Evolutionary conservation across 129 eudicot genomes (phyloP), one percentile per base, ranked within the genome.

Genomic region (Tagetes erecta): DNA sequence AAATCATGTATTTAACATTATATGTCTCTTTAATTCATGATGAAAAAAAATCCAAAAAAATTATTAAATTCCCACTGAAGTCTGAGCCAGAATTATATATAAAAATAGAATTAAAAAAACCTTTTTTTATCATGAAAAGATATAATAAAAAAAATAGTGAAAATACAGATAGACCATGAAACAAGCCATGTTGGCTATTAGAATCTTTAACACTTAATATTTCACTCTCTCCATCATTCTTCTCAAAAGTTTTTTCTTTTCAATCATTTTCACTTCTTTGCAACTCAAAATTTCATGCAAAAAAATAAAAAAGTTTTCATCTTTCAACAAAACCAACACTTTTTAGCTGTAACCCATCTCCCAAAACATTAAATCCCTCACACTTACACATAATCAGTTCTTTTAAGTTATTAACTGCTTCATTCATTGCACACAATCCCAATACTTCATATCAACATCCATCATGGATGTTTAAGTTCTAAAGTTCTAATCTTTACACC

Each of bases 151-250:
- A 40, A 40, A 40, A 40, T 40, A 40, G 44, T 40, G 44, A 79
- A 72, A 64, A 13, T 72, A 72, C 83, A 79, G 83, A 79, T 79
- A 72, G 83, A 72, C 68, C 33, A 9, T 64, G 45, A 39, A 63
- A 78, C 82, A 71, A 64, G 82, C 78, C 83, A 72, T 79, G 78
- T 78, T 78, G 82, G 68, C 82, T 78, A 39, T 71, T 78, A 72
- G 78, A 78, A 78, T 79, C 78, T 79, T 74, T 78, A 71, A 79
- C 78, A 79, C 78, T 20, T 53, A 73, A 53, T 11, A 53, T 44
- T 4, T 10, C 67, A 51, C 44, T 40, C 64, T 39, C 45, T 53
- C 30, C 81, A 70, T 78, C 78, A 53, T 72, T 66, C 68, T 65
- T 42, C 67, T 35, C 6, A 79, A 78, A 72, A 45, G 41, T 41